Evolutionary conservation across 208 protist species (phyloP).

Genomic region (Tritrichomonas foetus): DNA sequence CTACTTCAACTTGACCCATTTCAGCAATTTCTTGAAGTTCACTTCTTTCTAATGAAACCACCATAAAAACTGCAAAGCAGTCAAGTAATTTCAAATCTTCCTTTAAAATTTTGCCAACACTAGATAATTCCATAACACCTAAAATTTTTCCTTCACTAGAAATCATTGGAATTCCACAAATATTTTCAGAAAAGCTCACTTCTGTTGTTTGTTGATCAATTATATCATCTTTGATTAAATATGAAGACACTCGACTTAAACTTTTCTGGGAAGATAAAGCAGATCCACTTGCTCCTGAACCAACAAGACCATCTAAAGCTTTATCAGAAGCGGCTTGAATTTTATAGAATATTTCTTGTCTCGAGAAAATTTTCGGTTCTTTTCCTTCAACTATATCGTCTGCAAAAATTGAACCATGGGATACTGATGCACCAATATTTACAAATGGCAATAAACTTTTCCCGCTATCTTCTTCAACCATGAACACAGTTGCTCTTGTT

Average conservation of each 20-base stretch:
- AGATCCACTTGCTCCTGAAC: too few relatives aligned
- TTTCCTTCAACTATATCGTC: neutral
- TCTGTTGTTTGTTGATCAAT: too few relatives aligned
- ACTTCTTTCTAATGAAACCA: neutral
- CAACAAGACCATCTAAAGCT: too few relatives aligned
- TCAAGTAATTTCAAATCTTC: conserved; percentile 29
- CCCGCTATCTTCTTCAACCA: neutral
- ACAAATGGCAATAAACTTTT: neutral
- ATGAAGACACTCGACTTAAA: too few relatives aligned
- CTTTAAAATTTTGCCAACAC: neutral
- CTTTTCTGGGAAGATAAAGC: too few relatives aligned
- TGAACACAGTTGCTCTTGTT: neutral
- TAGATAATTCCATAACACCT: neutral
- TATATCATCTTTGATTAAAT: too few relatives aligned
- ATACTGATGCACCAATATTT: neutral
- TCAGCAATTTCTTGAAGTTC: conserved; percentile 9
- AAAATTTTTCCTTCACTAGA: neutral
- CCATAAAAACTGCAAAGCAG: neutral
- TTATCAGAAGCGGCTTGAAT: neutral
- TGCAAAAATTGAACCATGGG: neutral
- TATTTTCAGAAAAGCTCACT: neutral
- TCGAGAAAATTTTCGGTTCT: neutral
- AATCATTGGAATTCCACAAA: neutral
- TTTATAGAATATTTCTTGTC: neutral
- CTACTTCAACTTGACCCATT: neutral